These are phyloP conservation scores for Silene conica DNA, from an alignment of 148 eudicot species.

Conservation along the genomic window DNA sequence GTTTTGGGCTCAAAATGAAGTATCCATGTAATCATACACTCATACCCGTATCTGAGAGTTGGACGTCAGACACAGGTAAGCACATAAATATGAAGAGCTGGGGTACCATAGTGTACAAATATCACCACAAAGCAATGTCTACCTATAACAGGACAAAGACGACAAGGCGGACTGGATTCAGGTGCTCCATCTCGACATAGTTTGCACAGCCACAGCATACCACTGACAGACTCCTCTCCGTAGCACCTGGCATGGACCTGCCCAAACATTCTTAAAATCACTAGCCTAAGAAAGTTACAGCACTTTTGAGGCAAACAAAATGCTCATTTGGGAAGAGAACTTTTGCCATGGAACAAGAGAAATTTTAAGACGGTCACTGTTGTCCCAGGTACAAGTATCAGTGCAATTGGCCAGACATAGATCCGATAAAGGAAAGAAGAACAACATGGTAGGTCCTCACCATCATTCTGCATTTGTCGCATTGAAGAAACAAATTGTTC, in stretches of 20 bases:
- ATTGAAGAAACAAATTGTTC: conserved; percentile 91
- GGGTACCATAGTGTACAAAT: neutral
- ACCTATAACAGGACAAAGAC: conserved; percentile 95
- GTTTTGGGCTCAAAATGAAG: too few species aligned
- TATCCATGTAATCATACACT: too few species aligned
- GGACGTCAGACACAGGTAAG: too few species aligned
- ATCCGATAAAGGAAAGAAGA: conserved; percentile 1
- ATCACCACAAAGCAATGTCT: conserved; percentile 19
- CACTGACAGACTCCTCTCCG: conserved; percentile 86
- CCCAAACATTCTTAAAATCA: conserved; percentile 13
- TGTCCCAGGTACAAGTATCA: conserved; percentile 2
- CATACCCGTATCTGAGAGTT: too few species aligned
- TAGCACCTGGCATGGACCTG: conserved; percentile 99
- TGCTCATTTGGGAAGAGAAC: neutral
- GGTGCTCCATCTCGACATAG: conserved; percentile 93
- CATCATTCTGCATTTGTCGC: conserved; percentile 99
- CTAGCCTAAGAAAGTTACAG: neutral
- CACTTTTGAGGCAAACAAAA: neutral
- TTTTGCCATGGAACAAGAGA: neutral
- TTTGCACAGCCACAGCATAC: conserved; percentile 89
- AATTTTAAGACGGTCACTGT: neutral
- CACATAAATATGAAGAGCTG: too few species aligned
- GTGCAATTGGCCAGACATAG: neutral
- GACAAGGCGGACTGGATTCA: conserved; percentile 64
- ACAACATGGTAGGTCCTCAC: conserved; percentile 35